Conservation (phyloP, 345 rosid species). For the Turnera subulata region DNA sequence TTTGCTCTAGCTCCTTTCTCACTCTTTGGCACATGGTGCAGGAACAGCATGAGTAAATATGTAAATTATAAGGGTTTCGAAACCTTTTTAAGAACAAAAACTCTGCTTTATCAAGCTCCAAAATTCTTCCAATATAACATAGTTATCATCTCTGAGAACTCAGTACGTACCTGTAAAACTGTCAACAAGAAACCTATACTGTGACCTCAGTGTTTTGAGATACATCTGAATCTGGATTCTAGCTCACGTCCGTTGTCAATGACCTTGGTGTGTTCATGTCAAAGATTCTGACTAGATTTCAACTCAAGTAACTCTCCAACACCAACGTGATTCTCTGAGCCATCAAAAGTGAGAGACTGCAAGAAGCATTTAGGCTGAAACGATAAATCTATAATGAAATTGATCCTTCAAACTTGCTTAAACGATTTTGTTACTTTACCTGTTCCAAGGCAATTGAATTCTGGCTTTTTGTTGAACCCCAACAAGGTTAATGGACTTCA, state of each 20-base stretch:
- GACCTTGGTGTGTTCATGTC: slow-evolving; percentile 69
- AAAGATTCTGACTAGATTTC: slow-evolving; percentile 53
- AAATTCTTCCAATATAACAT: background rate
- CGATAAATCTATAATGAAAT: too few species aligned
- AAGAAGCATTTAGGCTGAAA: too few species aligned
- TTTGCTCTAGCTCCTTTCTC: too few species aligned
- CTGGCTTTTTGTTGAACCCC: slow-evolving; percentile 98
- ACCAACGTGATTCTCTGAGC: slow-evolving; percentile 80
- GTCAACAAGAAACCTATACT: slow-evolving; percentile 91
- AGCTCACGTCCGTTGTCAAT: slow-evolving; percentile 50
- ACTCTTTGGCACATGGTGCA: slow-evolving; percentile 50
- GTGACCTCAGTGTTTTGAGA: slow-evolving; percentile 86
- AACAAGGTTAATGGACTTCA: slow-evolving; percentile 81
- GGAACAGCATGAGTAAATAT: slow-evolving; percentile 12
- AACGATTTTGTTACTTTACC: too few species aligned
- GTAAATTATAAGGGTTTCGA: background rate
- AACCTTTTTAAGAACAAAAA: too few species aligned
- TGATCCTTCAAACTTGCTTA: too few species aligned
- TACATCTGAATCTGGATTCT: slow-evolving; percentile 72
- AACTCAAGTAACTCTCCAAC: slow-evolving; percentile 90
- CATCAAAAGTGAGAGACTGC: slow-evolving; percentile 39
- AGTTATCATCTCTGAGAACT: background rate
- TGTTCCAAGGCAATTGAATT: too few species aligned
- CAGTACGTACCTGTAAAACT: slow-evolving; percentile 71
- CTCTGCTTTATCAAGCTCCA: background rate